Evolutionary conservation across 306 rosid genomes (phyloP), one percentile per base, ranked within the genome.

Genomic region (Geum urbanum): DNA sequence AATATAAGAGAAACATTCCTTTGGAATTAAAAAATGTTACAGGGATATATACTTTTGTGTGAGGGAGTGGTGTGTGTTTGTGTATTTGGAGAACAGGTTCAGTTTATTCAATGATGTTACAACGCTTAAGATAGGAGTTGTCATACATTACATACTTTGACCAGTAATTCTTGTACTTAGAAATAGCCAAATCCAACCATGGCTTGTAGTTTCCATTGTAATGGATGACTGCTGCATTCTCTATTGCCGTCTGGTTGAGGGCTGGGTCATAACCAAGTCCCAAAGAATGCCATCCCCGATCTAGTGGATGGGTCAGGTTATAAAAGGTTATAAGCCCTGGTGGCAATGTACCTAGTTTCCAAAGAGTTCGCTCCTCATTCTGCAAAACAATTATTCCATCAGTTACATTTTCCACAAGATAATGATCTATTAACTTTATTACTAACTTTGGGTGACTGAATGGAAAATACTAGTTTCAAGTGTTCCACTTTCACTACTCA

Each of bases 251-350:
- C 44, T 72, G 78, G 79, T 94, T 90, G 63, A 94, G 77, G 58
- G 98, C 97, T 3, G 98, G 97, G 80, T 94, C 98, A 64, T 94
- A 94, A 63, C 97, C 98, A 53, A 94, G 98, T 71, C 98, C 98
- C 84, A 94, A 71, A 44, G 85, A 97, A 74, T 94, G 98, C 97
- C 97, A 94, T 48, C 89, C 86, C 53, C 92, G 86, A 71, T 90
- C 88, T 67, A 94, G 86, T 0, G 97, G 91, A 81, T 81, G 61
- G 13, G 95, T 94, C 58, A 94, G 86, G 64, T 94, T 94, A 80
- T 90, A 94, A 44, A 94, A 94, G 32, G 98, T 94, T 63, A 90
- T 94, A 35, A 94, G 77, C 49, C 97, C 97, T 9, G 98, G 98
- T 10, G 97, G 98, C 77, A 90, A 80, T 24, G 96, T 85, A 22